Evolutionary conservation across 2,329 filamentous ascomycete genomes (phyloP).

Genomic region (Botrytis fragariae): DNA sequence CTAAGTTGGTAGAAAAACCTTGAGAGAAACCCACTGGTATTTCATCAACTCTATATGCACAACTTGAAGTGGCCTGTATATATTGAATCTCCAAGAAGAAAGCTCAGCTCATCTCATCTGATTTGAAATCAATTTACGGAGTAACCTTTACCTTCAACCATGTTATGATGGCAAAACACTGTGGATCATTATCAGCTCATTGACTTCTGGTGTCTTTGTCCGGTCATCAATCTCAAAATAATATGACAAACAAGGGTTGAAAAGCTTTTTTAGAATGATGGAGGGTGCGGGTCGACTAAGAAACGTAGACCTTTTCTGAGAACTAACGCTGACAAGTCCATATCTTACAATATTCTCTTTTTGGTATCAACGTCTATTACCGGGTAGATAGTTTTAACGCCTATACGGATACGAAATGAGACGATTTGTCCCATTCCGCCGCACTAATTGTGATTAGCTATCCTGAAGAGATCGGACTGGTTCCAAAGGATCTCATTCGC

Average conservation of each 20-base stretch:
- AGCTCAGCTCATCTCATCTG: slow-evolving; percentile 14
- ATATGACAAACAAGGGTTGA: slow-evolving; percentile 18
- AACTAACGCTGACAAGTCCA: slow-evolving; percentile 5
- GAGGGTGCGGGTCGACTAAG: slow-evolving; percentile 12
- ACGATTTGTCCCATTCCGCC: slow-evolving; percentile 6
- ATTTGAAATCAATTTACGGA: slow-evolving; percentile 22
- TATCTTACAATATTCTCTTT: slow-evolving; percentile 12
- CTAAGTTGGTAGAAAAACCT: slow-evolving; percentile 9
- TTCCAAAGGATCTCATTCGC: slow-evolving; percentile 15
- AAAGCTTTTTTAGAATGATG: slow-evolving; percentile 19
- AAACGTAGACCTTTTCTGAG: neutral
- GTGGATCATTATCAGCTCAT: slow-evolving; percentile 19
- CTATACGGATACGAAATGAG: slow-evolving; percentile 20
- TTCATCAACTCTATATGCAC: slow-evolving; percentile 18
- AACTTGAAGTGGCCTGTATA: neutral
- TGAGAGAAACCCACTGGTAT: slow-evolving; percentile 7
- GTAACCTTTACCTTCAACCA: slow-evolving; percentile 17
- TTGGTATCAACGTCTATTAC: slow-evolving; percentile 15
- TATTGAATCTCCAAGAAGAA: slow-evolving; percentile 1
- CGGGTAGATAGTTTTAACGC: slow-evolving; percentile 2
- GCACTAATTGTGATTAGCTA: slow-evolving; percentile 12
- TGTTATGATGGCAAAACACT: slow-evolving; percentile 16
- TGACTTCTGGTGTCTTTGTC: slow-evolving; percentile 18
- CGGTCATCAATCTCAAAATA: slow-evolving; percentile 19
- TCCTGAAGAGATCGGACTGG: slow-evolving; percentile 11